These are phyloP conservation scores for Erodium moschatum DNA, from an alignment of 441 rosid species.

Conservation along the genomic window DNA sequence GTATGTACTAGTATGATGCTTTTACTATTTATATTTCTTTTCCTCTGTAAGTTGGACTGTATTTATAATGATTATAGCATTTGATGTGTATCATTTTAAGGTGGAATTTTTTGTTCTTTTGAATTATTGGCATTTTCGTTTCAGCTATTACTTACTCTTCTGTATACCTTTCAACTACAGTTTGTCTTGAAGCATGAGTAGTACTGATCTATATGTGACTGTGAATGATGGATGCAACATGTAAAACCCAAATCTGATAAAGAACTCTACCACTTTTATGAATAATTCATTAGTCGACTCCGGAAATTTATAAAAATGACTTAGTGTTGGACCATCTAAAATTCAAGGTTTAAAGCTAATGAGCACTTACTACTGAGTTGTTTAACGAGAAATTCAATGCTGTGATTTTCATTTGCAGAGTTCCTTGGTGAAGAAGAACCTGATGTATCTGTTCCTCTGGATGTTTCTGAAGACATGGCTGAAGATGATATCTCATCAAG, in stretches of 20 bases:
- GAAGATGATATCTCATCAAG: constrained; percentile 84
- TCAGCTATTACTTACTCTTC: not conserved
- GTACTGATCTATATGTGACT: not conserved
- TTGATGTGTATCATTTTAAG: not conserved
- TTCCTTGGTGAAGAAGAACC: constrained; percentile 53
- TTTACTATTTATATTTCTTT: not conserved
- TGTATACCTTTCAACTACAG: not conserved
- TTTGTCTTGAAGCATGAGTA: not conserved
- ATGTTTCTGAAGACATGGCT: constrained; percentile 57
- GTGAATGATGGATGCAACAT: not conserved
- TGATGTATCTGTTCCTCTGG: constrained; percentile 46
- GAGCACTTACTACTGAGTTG: not conserved
- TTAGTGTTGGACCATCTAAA: not conserved
- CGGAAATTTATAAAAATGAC: not conserved
- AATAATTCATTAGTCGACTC: not conserved
- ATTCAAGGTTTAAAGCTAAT: not conserved
- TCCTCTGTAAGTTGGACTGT: not conserved
- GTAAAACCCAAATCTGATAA: not conserved
- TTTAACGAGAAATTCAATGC: constrained; percentile 1
- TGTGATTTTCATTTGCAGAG: constrained; percentile 30
- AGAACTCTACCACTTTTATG: not conserved
- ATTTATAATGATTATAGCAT: not conserved
- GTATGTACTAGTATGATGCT: not conserved
- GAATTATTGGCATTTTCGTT: not conserved
- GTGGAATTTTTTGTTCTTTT: not conserved